Evolutionary conservation across 2,329 filamentous ascomycete genomes (phyloP).

Genomic region (Lithohypha guttulata): DNA sequence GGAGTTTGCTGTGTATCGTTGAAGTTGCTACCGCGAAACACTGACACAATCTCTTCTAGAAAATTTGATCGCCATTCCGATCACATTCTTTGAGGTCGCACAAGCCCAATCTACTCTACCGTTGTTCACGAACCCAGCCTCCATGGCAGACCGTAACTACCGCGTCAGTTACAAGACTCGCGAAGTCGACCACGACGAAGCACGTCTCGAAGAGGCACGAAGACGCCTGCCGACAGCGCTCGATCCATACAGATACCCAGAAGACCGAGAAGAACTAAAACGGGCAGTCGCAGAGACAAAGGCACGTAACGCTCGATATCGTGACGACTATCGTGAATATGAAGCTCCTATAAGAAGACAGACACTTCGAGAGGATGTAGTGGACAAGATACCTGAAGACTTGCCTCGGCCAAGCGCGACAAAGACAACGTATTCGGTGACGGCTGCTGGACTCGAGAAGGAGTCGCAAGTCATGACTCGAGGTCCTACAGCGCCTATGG

Average conservation of each 20-base stretch:
- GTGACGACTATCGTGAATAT: conserved; percentile 1
- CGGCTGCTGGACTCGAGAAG: conserved; percentile 3
- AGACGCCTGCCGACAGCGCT: conserved; percentile 1
- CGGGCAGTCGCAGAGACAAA: background rate
- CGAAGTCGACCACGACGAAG: conserved; percentile 2
- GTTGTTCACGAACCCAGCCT: background rate
- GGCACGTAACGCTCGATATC: background rate
- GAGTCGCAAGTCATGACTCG: background rate
- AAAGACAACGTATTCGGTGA: conserved; percentile 6
- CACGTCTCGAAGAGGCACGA: conserved; percentile 1
- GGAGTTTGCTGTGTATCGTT: background rate
- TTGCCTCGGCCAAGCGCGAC: background rate
- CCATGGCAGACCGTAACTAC: conserved; percentile 2
- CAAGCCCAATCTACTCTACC: background rate
- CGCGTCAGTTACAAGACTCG: background rate
- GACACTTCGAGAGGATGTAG: background rate
- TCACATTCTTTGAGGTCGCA: background rate
- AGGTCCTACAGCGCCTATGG: background rate
- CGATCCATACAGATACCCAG: conserved; percentile 1
- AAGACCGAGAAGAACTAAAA: conserved; percentile 5
- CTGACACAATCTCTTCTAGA: no score
- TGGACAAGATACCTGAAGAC: background rate
- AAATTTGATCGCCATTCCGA: no score
- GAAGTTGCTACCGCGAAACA: background rate
- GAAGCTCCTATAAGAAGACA: background rate